These are phyloP conservation scores for Myochromella boudieri DNA, from an alignment of 768 basidiomycete genomes.

Conservation along the genomic window DNA sequence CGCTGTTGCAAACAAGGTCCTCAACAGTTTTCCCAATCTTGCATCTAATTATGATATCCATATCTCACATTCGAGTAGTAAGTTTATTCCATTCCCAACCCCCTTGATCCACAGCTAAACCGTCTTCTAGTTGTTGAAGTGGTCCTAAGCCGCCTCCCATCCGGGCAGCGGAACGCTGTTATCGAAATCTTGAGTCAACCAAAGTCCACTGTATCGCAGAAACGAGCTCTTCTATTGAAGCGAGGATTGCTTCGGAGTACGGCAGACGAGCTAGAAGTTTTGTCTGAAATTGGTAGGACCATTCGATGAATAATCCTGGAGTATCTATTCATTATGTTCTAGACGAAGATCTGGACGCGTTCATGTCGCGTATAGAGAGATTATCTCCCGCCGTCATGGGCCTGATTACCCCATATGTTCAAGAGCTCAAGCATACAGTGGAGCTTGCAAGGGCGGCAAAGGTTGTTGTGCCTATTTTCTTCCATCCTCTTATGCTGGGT, in stretches of 20 bases:
- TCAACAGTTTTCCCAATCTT: conserved; percentile 73
- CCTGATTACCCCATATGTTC: conserved; percentile 48
- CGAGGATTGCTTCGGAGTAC: conserved; percentile 66
- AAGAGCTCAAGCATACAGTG: conserved; percentile 64
- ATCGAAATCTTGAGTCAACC: conserved; percentile 64
- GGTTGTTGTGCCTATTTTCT: conserved; percentile 58
- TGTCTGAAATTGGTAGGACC: conserved; percentile 58
- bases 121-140: conserved; percentile 60
- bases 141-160: conserved; percentile 60
- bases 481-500: conserved; percentile 76
- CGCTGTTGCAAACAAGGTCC: conserved; percentile 61
- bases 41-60: conserved; percentile 70
- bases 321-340: neutral
- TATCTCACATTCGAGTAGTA: conserved; percentile 77
- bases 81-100: conserved; percentile 19
- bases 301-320: neutral
- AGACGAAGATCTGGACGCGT: conserved; percentile 65
- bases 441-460: conserved; percentile 61
- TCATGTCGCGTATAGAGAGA: conserved; percentile 58
- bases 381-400: conserved; percentile 51
- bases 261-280: conserved; percentile 72
- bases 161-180: conserved; percentile 52
- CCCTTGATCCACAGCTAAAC: neutral
- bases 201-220: conserved; percentile 67
- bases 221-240: conserved; percentile 66